These are phyloP conservation scores for Trichophyton benhamiae DNA, from an alignment of 2,329 filamentous ascomycete genomes.

Conservation along the genomic window DNA sequence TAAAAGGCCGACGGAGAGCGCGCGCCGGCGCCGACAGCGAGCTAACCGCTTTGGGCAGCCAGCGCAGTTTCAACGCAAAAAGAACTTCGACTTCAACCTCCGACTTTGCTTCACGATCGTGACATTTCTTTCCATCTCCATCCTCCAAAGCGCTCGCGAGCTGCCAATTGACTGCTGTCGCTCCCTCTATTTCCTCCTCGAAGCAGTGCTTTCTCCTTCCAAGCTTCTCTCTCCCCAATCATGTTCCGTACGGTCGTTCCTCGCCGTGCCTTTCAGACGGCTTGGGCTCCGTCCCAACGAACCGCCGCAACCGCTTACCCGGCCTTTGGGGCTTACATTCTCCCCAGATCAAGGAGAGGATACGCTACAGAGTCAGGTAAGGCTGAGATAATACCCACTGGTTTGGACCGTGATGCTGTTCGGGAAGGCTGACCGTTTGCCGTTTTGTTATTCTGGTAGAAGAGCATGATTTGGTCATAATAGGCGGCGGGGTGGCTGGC, in stretches of 20 bases:
- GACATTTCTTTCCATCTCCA: conserved; percentile 16
- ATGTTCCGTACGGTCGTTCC: conserved; percentile 44
- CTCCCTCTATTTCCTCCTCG: conserved; percentile 15
- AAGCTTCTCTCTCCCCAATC: conserved; percentile 20
- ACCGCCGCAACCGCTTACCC: conserved; percentile 25
- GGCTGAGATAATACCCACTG: neutral
- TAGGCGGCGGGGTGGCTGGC: conserved; percentile 93
- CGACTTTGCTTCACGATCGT: conserved; percentile 1
- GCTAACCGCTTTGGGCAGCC: conserved; percentile 8
- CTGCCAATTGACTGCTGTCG: neutral
- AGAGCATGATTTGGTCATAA: conserved; percentile 94
- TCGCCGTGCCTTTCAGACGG: conserved; percentile 36
- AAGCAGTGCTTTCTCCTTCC: conserved; percentile 11
- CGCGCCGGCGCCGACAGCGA: conserved; percentile 1
- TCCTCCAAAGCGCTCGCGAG: conserved; percentile 13
- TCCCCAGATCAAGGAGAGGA: conserved; percentile 42
- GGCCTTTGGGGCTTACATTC: conserved; percentile 33
- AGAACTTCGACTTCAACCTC: conserved; percentile 3
- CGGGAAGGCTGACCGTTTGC: conserved; percentile 12
- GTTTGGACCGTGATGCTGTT: neutral
- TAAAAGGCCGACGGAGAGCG: conserved; percentile 10
- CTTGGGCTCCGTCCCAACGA: conserved; percentile 27
- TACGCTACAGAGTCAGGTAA: conserved; percentile 43
- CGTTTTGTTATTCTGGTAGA: conserved; percentile 39
- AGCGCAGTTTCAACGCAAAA: conserved; percentile 8